Evolutionary conservation across 768 basidiomycete genomes (phyloP).

Genomic region (Lanmaoa rubissima): DNA sequence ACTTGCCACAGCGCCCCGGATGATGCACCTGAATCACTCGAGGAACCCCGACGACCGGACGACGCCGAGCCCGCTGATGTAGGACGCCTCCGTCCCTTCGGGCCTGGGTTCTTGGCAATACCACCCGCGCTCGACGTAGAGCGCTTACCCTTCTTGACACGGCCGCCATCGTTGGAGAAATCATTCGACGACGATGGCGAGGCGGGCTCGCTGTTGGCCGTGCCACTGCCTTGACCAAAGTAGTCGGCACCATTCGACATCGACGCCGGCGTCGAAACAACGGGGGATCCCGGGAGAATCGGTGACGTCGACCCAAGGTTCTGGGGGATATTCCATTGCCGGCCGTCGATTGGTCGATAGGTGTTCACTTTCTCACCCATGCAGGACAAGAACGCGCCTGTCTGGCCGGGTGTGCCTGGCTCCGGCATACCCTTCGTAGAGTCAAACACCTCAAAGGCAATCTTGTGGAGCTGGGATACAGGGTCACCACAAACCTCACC

Average conservation of each 20-base stretch:
- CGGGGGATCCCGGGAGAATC: slow-evolving; percentile 65
- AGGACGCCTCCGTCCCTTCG: slow-evolving; percentile 64
- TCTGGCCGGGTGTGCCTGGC: slow-evolving; percentile 71
- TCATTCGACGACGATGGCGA: slow-evolving; percentile 61
- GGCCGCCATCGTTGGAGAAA: slow-evolving; percentile 78
- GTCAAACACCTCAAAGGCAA: slow-evolving; percentile 90
- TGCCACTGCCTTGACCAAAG: slow-evolving; percentile 45
- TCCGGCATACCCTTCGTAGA: slow-evolving; percentile 65
- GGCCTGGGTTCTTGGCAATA: slow-evolving; percentile 32
- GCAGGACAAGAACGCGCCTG: slow-evolving; percentile 84
- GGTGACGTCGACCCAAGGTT: slow-evolving; percentile 51
- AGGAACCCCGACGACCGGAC: slow-evolving; percentile 63
- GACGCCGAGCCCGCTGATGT: slow-evolving; percentile 73
- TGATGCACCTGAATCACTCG: slow-evolving; percentile 65
- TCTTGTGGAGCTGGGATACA: slow-evolving; percentile 94
- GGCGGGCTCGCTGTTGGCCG: slow-evolving; percentile 66
- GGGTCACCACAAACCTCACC: slow-evolving; percentile 93
- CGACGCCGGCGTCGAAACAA: slow-evolving; percentile 60
- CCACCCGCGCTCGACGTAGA: slow-evolving; percentile 67
- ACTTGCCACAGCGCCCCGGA: slow-evolving; percentile 86
- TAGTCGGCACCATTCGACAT: slow-evolving; percentile 57
- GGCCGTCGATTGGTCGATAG: slow-evolving; percentile 79
- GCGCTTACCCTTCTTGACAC: slow-evolving; percentile 77
- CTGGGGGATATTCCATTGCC: slow-evolving; percentile 65
- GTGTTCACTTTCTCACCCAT: slow-evolving; percentile 94